Conservation (phyloP, 768 basidiomycete genomes). For the Kondoa malvinella region DNA sequence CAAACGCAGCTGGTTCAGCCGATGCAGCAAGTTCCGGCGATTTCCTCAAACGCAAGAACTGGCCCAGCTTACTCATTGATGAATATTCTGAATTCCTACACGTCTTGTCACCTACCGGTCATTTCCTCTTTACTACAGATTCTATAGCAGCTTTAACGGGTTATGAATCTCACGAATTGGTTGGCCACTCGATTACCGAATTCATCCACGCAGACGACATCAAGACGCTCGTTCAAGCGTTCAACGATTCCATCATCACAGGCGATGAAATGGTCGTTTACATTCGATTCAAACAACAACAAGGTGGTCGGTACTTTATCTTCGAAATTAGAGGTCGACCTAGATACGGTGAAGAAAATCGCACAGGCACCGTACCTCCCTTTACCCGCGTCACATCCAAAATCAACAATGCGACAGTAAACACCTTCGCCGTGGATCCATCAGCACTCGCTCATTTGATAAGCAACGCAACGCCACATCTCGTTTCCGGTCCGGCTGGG, state of each 20-base stretch:
- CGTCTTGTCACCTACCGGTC: slow-evolving; percentile 76
- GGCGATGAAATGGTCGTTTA: slow-evolving; percentile 21
- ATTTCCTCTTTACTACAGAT: slow-evolving; percentile 78
- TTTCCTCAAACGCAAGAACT: slow-evolving; percentile 27
- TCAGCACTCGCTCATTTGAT: slow-evolving; percentile 16
- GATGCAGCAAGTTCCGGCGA: background rate
- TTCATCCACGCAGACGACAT: slow-evolving; percentile 76
- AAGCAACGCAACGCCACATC: slow-evolving; percentile 8
- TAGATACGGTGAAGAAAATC: slow-evolving; percentile 1
- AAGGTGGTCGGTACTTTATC: slow-evolving; percentile 14
- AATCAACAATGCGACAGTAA: background rate
- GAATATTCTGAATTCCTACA: slow-evolving; percentile 55
- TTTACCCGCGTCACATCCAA: slow-evolving; percentile 5
- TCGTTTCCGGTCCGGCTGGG: background rate
- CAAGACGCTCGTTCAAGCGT: slow-evolving; percentile 69
- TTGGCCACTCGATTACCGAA: slow-evolving; percentile 61
- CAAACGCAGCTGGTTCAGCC: background rate
- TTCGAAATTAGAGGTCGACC: slow-evolving; percentile 17
- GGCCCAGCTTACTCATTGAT: slow-evolving; percentile 25
- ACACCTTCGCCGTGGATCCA: slow-evolving; percentile 2
- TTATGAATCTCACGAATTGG: slow-evolving; percentile 68
- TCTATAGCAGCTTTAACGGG: slow-evolving; percentile 63
- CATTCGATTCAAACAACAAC: slow-evolving; percentile 22
- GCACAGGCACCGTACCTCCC: background rate
- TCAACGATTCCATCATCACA: slow-evolving; percentile 38